Conservation (phyloP, 2,329 filamentous ascomycete species). For the Lojkania enalia region DNA sequence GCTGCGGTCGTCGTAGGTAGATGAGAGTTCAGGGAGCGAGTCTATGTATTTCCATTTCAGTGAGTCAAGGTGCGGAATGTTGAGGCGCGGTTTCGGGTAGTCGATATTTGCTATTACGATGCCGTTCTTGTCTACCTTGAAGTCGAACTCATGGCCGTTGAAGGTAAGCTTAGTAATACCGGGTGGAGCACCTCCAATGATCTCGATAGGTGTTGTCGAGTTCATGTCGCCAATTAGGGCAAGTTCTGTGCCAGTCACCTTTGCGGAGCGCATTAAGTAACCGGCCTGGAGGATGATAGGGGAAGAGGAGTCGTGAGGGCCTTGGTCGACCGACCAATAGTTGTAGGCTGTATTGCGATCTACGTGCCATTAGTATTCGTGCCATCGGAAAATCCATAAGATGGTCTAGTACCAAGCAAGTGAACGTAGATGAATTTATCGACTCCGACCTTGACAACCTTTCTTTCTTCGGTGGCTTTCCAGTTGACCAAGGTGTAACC, state of each 20-base stretch:
- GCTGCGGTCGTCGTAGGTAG: slow-evolving; percentile 66
- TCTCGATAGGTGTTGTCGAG: slow-evolving; percentile 65
- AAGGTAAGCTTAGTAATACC: slow-evolving; percentile 61
- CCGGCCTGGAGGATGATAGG: slow-evolving; percentile 64
- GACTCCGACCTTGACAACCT: slow-evolving; percentile 53
- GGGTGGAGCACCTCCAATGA: slow-evolving; percentile 64
- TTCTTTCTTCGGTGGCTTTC: slow-evolving; percentile 57
- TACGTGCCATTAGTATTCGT: slow-evolving; percentile 24
- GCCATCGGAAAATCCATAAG: slow-evolving; percentile 14
- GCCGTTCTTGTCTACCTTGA: slow-evolving; percentile 49
- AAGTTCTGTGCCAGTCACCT: slow-evolving; percentile 59
- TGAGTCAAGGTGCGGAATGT: slow-evolving; percentile 60
- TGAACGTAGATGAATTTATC: slow-evolving; percentile 57
- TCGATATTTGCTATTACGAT: slow-evolving; percentile 57
- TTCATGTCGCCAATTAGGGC: slow-evolving; percentile 73
- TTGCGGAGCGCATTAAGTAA: slow-evolving; percentile 66
- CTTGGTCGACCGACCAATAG: slow-evolving; percentile 65
- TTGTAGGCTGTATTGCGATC: slow-evolving; percentile 70
- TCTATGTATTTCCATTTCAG: slow-evolving; percentile 72
- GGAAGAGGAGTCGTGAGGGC: slow-evolving; percentile 31
- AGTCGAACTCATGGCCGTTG: slow-evolving; percentile 55
- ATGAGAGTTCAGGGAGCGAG: slow-evolving; percentile 68
- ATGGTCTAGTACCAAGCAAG: slow-evolving; percentile 55
- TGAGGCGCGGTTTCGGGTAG: slow-evolving; percentile 55
- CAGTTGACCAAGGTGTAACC: slow-evolving; percentile 58